A percentile compares a stretch with the other conserved stretches of the same genome.
These are phyloP conservation scores for Colletotrichum musae DNA, from an alignment of 2,329 filamentous ascomycete genomes.

Conservation along the genomic window DNA sequence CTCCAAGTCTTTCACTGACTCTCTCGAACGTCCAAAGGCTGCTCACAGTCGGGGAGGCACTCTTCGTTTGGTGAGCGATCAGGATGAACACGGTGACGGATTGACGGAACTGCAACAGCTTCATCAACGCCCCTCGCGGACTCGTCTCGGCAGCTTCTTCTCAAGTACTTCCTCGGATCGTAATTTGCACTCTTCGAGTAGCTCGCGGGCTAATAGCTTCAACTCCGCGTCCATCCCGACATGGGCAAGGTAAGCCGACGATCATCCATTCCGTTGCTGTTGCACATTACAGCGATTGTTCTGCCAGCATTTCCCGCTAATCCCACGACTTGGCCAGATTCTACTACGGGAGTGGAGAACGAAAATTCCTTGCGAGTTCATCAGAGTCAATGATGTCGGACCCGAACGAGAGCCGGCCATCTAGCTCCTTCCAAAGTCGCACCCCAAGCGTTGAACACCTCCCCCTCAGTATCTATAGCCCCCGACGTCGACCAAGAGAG, in stretches of 20 bases:
- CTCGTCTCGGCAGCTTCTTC: conserved; percentile 66
- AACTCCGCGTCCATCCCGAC: conserved; percentile 62
- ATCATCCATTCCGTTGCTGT: neutral
- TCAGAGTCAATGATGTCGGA: conserved; percentile 64
- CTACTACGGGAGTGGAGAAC: conserved; percentile 80
- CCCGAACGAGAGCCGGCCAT: conserved; percentile 62
- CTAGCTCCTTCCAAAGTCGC: conserved; percentile 61
- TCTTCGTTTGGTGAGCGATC: conserved; percentile 65
- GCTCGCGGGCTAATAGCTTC: conserved; percentile 63
- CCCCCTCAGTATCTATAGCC: conserved; percentile 60
- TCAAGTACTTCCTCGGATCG: conserved; percentile 65
- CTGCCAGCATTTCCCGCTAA: conserved; percentile 1
- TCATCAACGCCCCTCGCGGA: conserved; percentile 67
- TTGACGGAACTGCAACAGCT: conserved; percentile 71
- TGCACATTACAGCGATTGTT: neutral
- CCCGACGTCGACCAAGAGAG: conserved; percentile 61
- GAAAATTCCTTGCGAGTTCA: conserved; percentile 64
- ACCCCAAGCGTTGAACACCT: conserved; percentile 67
- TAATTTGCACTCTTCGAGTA: conserved; percentile 66
- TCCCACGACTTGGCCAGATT: conserved; percentile 60
- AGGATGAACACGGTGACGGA: conserved; percentile 76
- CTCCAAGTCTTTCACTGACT: conserved; percentile 59
- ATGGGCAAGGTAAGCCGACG: conserved; percentile 65
- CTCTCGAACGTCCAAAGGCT: conserved; percentile 65
- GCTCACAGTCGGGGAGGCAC: conserved; percentile 58